Evolutionary conservation across 805 yeast genomes (phyloP).

Genomic region (Candida patagonica): DNA sequence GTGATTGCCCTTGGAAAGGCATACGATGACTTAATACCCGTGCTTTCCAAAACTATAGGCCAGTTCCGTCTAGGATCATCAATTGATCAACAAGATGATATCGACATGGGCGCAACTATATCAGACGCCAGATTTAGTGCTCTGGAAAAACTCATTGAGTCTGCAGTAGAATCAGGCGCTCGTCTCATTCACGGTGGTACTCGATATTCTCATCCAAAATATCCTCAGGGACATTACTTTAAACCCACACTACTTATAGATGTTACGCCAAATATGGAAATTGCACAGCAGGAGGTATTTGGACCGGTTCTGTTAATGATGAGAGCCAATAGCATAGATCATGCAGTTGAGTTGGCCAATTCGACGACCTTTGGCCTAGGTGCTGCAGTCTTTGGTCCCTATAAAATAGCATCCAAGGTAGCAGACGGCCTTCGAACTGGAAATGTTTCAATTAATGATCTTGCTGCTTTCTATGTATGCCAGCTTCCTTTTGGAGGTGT

Average conservation of each 20-base stretch:
- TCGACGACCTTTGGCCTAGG: conserved; percentile 86
- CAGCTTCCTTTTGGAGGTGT: conserved; percentile 97
- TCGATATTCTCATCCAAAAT: conserved; percentile 75
- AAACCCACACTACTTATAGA: conserved; percentile 81
- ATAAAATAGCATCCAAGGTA: conserved; percentile 47
- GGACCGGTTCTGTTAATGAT: conserved; percentile 84
- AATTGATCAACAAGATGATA: conserved; percentile 80
- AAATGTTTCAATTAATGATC: conserved; percentile 93
- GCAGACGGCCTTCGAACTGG: conserved; percentile 67
- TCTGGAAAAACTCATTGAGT: conserved; percentile 56
- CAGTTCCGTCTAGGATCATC: conserved; percentile 76
- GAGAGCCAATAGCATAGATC: conserved; percentile 54
- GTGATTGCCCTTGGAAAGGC: conserved; percentile 69
- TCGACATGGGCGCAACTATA: conserved; percentile 95
- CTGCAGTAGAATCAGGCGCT: conserved; percentile 80
- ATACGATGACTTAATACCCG: conserved; percentile 53
- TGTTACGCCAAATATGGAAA: conserved; percentile 64
- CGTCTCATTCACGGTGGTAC: conserved; percentile 71
- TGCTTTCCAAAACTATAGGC: conserved; percentile 49
- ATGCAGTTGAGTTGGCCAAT: conserved; percentile 73
- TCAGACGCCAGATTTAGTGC: conserved; percentile 63
- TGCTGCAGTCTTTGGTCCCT: conserved; percentile 66
- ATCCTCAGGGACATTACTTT: conserved; percentile 92
- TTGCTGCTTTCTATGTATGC: conserved; percentile 92
- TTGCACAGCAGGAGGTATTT: conserved; percentile 87